These are phyloP conservation scores for Monosporascus sp. DNA, from an alignment of 2,329 filamentous ascomycete genomes.

Conservation along the genomic window DNA sequence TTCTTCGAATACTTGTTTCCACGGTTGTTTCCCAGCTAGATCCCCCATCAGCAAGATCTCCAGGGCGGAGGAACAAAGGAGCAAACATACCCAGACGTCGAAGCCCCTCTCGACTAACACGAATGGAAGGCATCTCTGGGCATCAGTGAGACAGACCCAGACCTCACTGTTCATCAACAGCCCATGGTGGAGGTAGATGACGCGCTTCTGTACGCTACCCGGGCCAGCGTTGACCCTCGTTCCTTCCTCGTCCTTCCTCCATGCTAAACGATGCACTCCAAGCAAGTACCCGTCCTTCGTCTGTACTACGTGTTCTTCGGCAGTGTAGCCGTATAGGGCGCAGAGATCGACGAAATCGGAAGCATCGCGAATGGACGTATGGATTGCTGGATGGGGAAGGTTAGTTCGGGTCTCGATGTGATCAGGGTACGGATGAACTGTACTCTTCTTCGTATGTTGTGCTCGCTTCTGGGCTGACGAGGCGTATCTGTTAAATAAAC, in stretches of 20 bases:
- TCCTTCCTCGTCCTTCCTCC: constrained; percentile 76
- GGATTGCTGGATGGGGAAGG: constrained; percentile 54
- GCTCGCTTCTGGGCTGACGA: constrained; percentile 64
- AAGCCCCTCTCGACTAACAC: constrained; percentile 84
- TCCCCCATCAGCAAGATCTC: constrained; percentile 17
- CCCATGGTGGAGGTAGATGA: constrained; percentile 92
- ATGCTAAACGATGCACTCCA: constrained; percentile 81
- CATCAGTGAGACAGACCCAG: constrained; percentile 89
- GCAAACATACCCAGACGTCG: constrained; percentile 75
- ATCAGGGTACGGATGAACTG: constrained; percentile 14
- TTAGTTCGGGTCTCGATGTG: constrained; percentile 50
- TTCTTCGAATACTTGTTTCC: constrained; percentile 99
- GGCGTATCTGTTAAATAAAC: constrained; percentile 73
- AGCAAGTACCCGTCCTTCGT: constrained; percentile 91
- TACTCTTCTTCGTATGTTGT: constrained; percentile 61
- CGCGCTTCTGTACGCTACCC: constrained; percentile 67
- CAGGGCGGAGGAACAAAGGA: constrained; percentile 13
- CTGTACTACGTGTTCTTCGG: constrained; percentile 93
- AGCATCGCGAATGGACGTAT: constrained; percentile 74
- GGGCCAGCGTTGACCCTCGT: constrained; percentile 68
- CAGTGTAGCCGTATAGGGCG: constrained; percentile 81
- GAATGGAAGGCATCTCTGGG: constrained; percentile 81
- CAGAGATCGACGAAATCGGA: constrained; percentile 94
- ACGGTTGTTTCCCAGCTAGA: constrained; percentile 85
- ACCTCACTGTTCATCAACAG: constrained; percentile 99